Evolutionary conservation across 2,329 filamentous ascomycete species (phyloP).

Genomic region (Seiridium cupressi): DNA sequence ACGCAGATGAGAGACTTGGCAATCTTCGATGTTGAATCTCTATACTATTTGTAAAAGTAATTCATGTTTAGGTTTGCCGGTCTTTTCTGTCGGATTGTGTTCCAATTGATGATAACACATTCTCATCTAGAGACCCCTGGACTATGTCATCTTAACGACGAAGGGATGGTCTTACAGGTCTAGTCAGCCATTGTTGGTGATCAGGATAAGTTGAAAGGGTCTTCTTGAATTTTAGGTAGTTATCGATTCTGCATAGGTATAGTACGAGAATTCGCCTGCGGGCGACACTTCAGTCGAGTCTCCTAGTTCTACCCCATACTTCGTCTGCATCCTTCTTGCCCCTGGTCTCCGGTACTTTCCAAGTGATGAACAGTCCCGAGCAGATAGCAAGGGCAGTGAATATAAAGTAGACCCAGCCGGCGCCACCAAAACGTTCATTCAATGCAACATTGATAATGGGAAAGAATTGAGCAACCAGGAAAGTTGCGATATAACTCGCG

Average conservation of each 20-base stretch:
- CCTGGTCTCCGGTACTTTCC: conserved; percentile 81
- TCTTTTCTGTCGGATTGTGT: too few relatives aligned
- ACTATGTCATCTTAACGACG: too few relatives aligned
- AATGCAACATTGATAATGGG: conserved; percentile 78
- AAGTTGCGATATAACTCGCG: conserved; percentile 87
- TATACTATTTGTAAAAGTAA: too few relatives aligned
- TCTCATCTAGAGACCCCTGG: too few relatives aligned
- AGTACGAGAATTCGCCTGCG: not conserved
- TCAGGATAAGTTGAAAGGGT: too few relatives aligned
- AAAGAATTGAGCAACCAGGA: conserved; percentile 92
- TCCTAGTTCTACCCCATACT: conserved; percentile 75
- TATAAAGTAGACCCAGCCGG: conserved; percentile 87
- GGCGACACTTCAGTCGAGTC: conserved; percentile 43
- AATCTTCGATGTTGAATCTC: too few relatives aligned
- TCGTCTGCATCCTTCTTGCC: conserved; percentile 82
- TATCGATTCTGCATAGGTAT: not conserved
- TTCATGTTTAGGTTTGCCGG: too few relatives aligned
- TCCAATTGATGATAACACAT: too few relatives aligned
- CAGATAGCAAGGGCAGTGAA: conserved; percentile 73
- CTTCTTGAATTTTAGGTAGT: too few relatives aligned
- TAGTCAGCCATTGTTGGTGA: too few relatives aligned
- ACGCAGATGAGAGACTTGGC: not conserved
- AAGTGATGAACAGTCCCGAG: conserved; percentile 69
- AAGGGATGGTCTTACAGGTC: too few relatives aligned
- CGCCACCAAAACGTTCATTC: conserved; percentile 60